phyloP scores from a whole-genome alignment of 495 filamentous ascomycete genomes.

The Articulospora tetracladia region DNA sequence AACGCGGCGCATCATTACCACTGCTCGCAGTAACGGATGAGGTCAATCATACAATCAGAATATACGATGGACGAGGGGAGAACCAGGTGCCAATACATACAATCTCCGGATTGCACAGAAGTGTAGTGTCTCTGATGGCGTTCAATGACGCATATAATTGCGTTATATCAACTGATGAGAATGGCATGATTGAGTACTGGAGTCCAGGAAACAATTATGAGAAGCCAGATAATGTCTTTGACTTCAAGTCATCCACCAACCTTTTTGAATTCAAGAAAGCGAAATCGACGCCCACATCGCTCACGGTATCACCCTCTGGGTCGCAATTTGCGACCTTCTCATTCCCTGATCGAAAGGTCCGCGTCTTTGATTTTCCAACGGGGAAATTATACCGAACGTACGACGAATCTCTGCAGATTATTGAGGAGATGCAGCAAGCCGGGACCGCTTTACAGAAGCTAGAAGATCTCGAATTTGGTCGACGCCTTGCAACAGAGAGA shows the following conservation, averaged over 20 bases:
- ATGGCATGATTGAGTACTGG: constrained; percentile 98
- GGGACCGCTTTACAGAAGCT: constrained; percentile 75
- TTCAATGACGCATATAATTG: constrained; percentile 90
- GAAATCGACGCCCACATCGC: constrained; percentile 78
- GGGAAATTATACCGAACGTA: constrained; percentile 89
- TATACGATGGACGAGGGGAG: constrained; percentile 91
- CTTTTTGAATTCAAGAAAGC: constrained; percentile 97
- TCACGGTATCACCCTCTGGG: constrained; percentile 83
- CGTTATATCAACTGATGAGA: constrained; percentile 82
- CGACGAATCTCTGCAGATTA: constrained; percentile 82
- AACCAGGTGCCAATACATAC: constrained; percentile 64
- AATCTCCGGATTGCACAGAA: constrained; percentile 70
- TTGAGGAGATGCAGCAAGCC: constrained; percentile 92
- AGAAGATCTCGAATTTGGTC: constrained; percentile 87
- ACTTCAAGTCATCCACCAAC: constrained; percentile 86
- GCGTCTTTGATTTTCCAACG: constrained; percentile 87
- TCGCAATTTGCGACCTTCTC: constrained; percentile 86
- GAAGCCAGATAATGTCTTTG: constrained; percentile 88
- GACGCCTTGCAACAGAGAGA: constrained; percentile 80
- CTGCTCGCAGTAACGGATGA: constrained; percentile 88
- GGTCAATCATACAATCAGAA: constrained; percentile 60
- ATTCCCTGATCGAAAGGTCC: constrained; percentile 86
- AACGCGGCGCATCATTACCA: constrained; percentile 79
- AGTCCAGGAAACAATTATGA: constrained; percentile 73
- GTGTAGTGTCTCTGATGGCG: constrained; percentile 73